These are phyloP conservation scores for Acacia confusa DNA, from an alignment of 306 rosid species.

Conservation along the genomic window DNA sequence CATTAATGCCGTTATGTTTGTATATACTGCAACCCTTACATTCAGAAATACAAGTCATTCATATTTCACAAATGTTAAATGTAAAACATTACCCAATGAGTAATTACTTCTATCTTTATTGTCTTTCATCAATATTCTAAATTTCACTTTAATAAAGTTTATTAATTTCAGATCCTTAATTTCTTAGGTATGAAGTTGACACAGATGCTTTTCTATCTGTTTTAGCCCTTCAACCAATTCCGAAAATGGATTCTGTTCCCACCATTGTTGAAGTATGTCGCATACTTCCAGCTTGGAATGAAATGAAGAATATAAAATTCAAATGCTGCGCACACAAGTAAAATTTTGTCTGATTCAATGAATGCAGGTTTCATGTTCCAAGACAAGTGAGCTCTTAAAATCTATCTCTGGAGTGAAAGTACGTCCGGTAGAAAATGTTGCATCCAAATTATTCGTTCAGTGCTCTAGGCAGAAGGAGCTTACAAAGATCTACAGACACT, in stretches of 20 bases:
- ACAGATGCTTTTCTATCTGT: constrained; percentile 98
- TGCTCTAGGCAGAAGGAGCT: constrained; percentile 99
- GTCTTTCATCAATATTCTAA: neutral
- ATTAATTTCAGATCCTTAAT: constrained; percentile 46
- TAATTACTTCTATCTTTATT: constrained; percentile 17
- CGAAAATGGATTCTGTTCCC: constrained; percentile 76
- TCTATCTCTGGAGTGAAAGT: constrained; percentile 87
- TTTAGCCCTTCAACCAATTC: constrained; percentile 94
- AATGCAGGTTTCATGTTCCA: constrained; percentile 88
- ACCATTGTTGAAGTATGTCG: constrained; percentile 86
- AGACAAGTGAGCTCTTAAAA: constrained; percentile 81
- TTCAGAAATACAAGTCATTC: too few species aligned
- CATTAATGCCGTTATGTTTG: too few species aligned
- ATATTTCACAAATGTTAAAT: neutral
- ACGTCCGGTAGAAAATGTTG: constrained; percentile 86
- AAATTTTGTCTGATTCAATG: constrained; percentile 29
- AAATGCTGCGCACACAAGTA: neutral
- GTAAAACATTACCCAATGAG: neutral
- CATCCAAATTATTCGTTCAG: constrained; percentile 93
- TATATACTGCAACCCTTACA: too few species aligned
- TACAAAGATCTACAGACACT: constrained; percentile 92
- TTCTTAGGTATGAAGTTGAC: constrained; percentile 88
- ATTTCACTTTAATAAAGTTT: constrained; percentile 31
- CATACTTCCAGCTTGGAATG: constrained; percentile 20
- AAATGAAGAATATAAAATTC: neutral